Base-by-base conservation (phyloP, 2,329 filamentous ascomycete species). In the Ophiostoma sp. region DNA sequence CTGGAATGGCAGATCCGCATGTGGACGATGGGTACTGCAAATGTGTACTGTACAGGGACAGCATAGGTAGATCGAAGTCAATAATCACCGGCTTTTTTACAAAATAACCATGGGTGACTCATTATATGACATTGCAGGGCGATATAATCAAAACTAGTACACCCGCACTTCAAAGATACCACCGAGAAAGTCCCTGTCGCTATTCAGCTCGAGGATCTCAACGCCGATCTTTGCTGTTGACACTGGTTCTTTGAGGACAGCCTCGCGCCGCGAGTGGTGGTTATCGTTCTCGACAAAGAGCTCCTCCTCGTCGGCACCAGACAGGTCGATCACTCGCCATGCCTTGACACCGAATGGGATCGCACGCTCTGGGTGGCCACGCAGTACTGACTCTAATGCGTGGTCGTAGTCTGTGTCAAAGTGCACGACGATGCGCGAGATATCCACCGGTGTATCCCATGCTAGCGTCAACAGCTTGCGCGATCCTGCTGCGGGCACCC, bases 321-420 rank as follows among this genome's bases (percentile, higher is more conserved):
- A 62, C 8, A 73, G 67, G 67, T 74, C 73, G 0, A 74, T 44
- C 2, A 74, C n/a, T 5, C 73, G 66, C 73, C 73, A 74, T 52
- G 69, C 69, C 66, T 40, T 62, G 58, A 62, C 58, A 40, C 58
- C 41, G 55, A 74, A 74, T 4, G 72, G 72, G 55, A 74, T 74
- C 7, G 72, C 66, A 8, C 72, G 70, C 66, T 74, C 73, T 1
- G 72, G 72, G 42, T 74, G 73, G 6, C 73, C 73, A 8, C 73
- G 72, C 38, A 74, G 71, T 7, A 74, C 72, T 1, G 73, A 74
- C 60, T 74, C 73, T 4, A 74, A 67, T 1, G 72, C 73, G 60
- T 74, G 72, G 67, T 74, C 73, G 66, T 71, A 74, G 68, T 74
- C 73, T 2, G 73, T 73, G 67, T 74, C 73, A 45, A 74, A 74